phyloP scores from a whole-genome alignment of 805 yeast genomes.

The Cyberlindnera veronae region DNA sequence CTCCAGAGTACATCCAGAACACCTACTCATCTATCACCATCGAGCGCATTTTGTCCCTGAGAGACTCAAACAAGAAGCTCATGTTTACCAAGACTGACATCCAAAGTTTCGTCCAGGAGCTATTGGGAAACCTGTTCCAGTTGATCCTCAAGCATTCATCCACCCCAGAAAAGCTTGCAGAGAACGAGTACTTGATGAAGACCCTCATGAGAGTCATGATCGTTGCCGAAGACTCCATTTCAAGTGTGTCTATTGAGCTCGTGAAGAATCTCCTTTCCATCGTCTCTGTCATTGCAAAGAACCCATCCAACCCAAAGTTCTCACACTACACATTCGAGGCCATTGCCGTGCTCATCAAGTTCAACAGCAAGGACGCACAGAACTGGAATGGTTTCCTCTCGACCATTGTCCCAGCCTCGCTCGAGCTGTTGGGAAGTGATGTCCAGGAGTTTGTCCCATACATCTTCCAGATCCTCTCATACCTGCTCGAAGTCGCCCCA shows the following conservation, averaged over 20 bases:
- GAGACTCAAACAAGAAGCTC: conserved; percentile 50
- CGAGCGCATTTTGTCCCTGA: conserved; percentile 80
- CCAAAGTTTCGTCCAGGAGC: conserved; percentile 53
- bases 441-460: conserved; percentile 94
- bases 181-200: conserved; percentile 90
- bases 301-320: conserved; percentile 94
- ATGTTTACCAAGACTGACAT: conserved; percentile 76
- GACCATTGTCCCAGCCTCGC: conserved; percentile 60
- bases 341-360: conserved; percentile 70
- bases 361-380: conserved; percentile 30
- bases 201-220: conserved; percentile 79
- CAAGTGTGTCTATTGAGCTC: conserved; percentile 40
- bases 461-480: conserved; percentile 85
- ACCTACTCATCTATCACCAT: conserved; percentile 93
- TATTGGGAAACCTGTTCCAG: conserved; percentile 63
- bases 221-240: conserved; percentile 66
- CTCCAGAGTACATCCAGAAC: conserved; percentile 74
- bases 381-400: conserved; percentile 35
- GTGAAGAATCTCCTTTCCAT: conserved; percentile 68
- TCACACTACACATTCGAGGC: conserved; percentile 90
- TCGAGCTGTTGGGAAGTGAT: conserved; percentile 71
- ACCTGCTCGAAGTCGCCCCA: conserved; percentile 61
- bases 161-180: conserved; percentile 88
- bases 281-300: conserved; percentile 66
- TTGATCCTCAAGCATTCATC: conserved; percentile 56